phyloP scores from a whole-genome alignment of 805 yeast genomes.

The Candida tibetensis region DNA sequence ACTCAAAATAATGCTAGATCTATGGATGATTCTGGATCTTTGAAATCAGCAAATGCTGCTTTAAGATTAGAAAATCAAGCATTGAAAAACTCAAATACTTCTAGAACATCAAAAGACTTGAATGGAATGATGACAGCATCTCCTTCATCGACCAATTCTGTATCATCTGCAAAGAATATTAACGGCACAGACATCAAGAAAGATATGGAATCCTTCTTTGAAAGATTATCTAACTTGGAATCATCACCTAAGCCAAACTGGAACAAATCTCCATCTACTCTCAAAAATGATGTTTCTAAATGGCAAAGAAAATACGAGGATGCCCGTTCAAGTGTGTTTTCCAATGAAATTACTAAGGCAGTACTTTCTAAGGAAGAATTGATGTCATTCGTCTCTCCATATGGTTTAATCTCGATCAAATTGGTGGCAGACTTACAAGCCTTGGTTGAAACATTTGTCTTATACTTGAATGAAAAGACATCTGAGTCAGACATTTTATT shows the following conservation, averaged over 20 bases:
- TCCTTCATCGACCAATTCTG: not conserved
- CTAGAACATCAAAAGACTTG: constrained; percentile 2
- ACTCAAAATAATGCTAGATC: not conserved
- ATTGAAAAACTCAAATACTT: constrained; percentile 23
- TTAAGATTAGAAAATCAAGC: constrained; percentile 39
- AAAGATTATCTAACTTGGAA: constrained; percentile 28
- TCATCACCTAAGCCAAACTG: constrained; percentile 13
- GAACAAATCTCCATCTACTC: constrained; percentile 7
- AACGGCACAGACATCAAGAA: constrained; percentile 9
- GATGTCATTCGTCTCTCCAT: constrained; percentile 25
- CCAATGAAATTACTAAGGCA: constrained; percentile 18
- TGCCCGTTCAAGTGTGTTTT: constrained; percentile 35
- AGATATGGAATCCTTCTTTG: constrained; percentile 23
- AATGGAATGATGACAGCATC: not conserved
- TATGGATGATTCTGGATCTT: constrained; percentile 24
- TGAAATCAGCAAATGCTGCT: constrained; percentile 31
- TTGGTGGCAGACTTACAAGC: constrained; percentile 47
- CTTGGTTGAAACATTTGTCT: constrained; percentile 45
- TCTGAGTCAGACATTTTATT: constrained; percentile 43
- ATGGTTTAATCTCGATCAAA: constrained; percentile 48
- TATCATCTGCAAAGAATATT: not conserved
- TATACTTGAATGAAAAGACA: constrained; percentile 25
- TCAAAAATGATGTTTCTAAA: constrained; percentile 33
- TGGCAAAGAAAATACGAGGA: constrained; percentile 55
- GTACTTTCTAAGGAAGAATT: constrained; percentile 23